These are phyloP conservation scores for Fragaria iinumae DNA, from an alignment of 306 rosid genomes.

Conservation along the genomic window DNA sequence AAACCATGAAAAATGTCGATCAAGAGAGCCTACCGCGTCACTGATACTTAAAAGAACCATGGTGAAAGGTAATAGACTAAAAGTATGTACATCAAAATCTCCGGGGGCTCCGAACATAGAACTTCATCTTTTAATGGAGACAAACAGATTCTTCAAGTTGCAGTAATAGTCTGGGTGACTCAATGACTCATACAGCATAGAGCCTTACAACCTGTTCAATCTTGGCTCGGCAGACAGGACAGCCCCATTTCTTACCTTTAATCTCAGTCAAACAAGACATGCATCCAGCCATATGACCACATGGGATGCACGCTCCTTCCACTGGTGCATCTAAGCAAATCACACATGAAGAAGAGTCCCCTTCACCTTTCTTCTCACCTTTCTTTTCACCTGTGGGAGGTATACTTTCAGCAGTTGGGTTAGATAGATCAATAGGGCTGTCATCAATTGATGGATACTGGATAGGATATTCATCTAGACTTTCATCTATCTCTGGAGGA, in stretches of 20 bases:
- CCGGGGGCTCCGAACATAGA: slow-evolving; percentile 1
- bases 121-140: slow-evolving; percentile 10
- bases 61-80: slow-evolving; percentile 24
- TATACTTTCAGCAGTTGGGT: slow-evolving; percentile 33
- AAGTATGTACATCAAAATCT: slow-evolving; percentile 37
- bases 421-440: slow-evolving; percentile 52
- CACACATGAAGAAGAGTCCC: slow-evolving; percentile 56
- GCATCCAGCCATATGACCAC: slow-evolving; percentile 98
- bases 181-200: slow-evolving; percentile 59
- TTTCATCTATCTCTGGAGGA: slow-evolving; percentile 47
- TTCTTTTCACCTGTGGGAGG: slow-evolving; percentile 23
- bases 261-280: slow-evolving; percentile 92
- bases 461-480: slow-evolving; percentile 49
- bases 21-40: neutral
- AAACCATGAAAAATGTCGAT: neutral
- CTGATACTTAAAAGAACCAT: neutral
- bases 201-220: slow-evolving; percentile 77
- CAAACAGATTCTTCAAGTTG: slow-evolving; percentile 1
- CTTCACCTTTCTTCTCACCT: slow-evolving; percentile 41
- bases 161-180: slow-evolving; percentile 15
- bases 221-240: slow-evolving; percentile 94
- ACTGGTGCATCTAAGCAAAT: slow-evolving; percentile 94
- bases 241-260: slow-evolving; percentile 88
- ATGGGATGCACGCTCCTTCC: slow-evolving; percentile 98
- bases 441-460: slow-evolving; percentile 78